Base-by-base conservation (phyloP, 2,329 filamentous ascomycete genomes). In the Onygena corvina region DNA sequence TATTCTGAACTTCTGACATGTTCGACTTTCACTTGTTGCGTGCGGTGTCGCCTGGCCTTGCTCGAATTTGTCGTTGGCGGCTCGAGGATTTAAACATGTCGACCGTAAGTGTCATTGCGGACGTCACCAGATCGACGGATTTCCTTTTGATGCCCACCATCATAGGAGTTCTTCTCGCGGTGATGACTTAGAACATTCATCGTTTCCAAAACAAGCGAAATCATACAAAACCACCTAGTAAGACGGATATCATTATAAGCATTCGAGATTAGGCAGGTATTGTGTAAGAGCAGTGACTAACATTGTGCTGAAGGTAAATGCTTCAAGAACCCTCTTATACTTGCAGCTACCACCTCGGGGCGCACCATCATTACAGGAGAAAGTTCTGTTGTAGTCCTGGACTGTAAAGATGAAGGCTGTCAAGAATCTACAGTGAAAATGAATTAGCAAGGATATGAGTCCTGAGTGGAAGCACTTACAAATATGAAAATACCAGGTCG, bases 391-490 rank as follows among this genome's bases (percentile, higher is more conserved):
- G 54, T 71, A 73, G 62, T 71, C 69, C 58, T 71, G 64, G 3
- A 69, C 65, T 1, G 69, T 57, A 60, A 73, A 72, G 56, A 73
- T 68, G 57, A 72, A 72, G 14, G 68, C 61, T 1, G 70, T 72
- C 57, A 73, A 64, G 69, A 70, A 73, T 25, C 67, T 69, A 45
- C 11, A 46, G 25, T 29, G n/a, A 5, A 5, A 20, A 18, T 18
- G 7, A 6, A 8, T 31, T 9, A 6, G 4, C 25, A 25, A 14
- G 3, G 3, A 35, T 48, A 46, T 42, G 46, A 46, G 54, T 46
- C 21, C 27, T 31, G 5, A n/a, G 14, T 6, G 27, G 3, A 16
- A 11, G 9, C 2, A 3, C 62, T 18, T 60, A 70, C 64, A 72
- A 64, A 51, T 72, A 71, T 4, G 67, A 70, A 60, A 72, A 71